phyloP scores from a whole-genome alignment of 1,139 yeast species.

The Diutina scorzettiae region DNA sequence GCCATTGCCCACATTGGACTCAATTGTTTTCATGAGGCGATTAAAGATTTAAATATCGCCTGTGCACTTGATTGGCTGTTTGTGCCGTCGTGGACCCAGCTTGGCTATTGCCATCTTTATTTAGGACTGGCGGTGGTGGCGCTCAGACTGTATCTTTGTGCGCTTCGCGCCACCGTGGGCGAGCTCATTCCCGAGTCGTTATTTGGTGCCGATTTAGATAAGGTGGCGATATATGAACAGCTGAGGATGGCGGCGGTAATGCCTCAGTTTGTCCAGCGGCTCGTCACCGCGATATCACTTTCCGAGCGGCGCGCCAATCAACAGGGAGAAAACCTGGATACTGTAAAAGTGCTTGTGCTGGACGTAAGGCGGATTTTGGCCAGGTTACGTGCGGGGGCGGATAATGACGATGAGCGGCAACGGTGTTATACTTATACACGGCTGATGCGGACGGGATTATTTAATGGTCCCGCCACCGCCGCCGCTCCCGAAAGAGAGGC shows the following conservation, averaged over 20 bases:
- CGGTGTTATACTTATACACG: conserved; percentile 18
- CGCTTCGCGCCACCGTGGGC: conserved; percentile 22
- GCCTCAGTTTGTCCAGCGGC: conserved; percentile 30
- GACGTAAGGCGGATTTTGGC: conserved; percentile 21
- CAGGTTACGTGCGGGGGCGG: conserved; percentile 15
- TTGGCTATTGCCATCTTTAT: conserved; percentile 33
- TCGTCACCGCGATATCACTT: conserved; percentile 24
- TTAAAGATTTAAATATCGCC: conserved; percentile 25
- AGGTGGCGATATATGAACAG: conserved; percentile 12
- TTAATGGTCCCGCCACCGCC: background rate
- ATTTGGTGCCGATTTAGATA: conserved; percentile 12
- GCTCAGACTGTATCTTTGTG: conserved; percentile 22
- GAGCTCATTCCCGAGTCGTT: conserved; percentile 19
- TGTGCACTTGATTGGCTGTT: conserved; percentile 21
- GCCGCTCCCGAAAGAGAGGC: conserved; percentile 7
- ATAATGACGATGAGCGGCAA: conserved; percentile 17
- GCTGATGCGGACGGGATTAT: background rate
- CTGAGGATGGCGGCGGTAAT: conserved; percentile 16
- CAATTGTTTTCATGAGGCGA: conserved; percentile 32
- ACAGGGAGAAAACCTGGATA: conserved; percentile 18
- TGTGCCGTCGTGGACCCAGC: conserved; percentile 35
- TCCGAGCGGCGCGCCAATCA: conserved; percentile 32
- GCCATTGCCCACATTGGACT: conserved; percentile 34
- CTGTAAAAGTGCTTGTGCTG: conserved; percentile 15
- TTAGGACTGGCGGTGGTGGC: conserved; percentile 28